Evolutionary conservation across 75 land plant genomes (phyloP).

Genomic region (Adiantum capillusveneris): DNA sequence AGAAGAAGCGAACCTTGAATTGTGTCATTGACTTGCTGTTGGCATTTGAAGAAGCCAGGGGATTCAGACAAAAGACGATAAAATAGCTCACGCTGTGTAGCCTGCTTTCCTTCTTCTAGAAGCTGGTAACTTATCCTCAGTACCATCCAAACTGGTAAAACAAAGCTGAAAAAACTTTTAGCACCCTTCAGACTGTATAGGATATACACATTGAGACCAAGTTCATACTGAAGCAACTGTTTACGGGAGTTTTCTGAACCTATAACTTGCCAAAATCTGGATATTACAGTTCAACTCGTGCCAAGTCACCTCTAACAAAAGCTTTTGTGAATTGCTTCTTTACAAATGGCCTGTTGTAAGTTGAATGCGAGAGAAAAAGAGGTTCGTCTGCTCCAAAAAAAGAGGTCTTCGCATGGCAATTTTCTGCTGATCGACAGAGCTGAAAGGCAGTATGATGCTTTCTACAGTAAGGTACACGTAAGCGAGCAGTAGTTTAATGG

Average conservation of each 20-base stretch:
- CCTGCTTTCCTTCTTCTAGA: conserved; percentile 58
- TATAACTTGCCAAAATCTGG: neutral
- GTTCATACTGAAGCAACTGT: neutral
- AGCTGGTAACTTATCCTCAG: conserved; percentile 63
- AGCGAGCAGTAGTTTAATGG: neutral
- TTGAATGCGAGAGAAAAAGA: conserved; percentile 49
- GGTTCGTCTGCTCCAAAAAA: neutral
- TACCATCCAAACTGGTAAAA: conserved; percentile 76
- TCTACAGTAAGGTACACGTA: neutral
- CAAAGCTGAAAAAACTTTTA: neutral
- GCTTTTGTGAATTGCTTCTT: conserved; percentile 42
- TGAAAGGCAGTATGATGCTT: neutral
- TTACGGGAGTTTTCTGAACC: neutral
- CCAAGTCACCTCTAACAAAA: conserved; percentile 73
- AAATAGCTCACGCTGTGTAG: conserved; percentile 82
- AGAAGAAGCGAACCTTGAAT: conserved; percentile 55
- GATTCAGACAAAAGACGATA: conserved; percentile 76
- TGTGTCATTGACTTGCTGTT: conserved; percentile 58
- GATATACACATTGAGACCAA: neutral
- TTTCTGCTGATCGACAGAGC: conserved; percentile 1
- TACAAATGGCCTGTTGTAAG: conserved; percentile 43
- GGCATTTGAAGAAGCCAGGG: conserved; percentile 54
- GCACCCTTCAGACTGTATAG: neutral
- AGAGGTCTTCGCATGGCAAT: neutral
- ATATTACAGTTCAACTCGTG: too few relatives aligned